phyloP scores from a whole-genome alignment of 2,329 filamentous ascomycete genomes.

The Celoporthe dispersa region DNA sequence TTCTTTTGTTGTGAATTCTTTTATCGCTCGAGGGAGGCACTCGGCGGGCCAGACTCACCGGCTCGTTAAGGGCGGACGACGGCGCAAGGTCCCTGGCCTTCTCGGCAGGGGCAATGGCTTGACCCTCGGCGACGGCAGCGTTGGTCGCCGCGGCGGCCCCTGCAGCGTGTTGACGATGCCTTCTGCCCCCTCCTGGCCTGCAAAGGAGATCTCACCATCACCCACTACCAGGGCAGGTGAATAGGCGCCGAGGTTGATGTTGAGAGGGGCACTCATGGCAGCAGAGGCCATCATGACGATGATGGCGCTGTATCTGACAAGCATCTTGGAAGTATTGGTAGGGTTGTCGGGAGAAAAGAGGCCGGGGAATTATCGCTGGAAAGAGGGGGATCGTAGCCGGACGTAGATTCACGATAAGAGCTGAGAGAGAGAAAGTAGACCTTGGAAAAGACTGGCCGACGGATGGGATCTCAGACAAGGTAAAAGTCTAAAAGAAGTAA shows the following conservation, averaged over 20 bases:
- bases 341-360: no score
- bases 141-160: constrained; percentile 49
- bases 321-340: constrained; percentile 22
- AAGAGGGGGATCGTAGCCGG: neutral
- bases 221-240: constrained; percentile 57
- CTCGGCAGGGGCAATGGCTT: constrained; percentile 21
- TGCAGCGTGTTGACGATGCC: constrained; percentile 50
- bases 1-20: no score
- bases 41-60: constrained; percentile 22
- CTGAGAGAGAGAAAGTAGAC: neutral
- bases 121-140: constrained; percentile 26
- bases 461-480: constrained; percentile 6
- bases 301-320: constrained; percentile 20
- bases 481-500: neutral
- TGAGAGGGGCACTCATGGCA: constrained; percentile 49
- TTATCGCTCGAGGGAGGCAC: no score
- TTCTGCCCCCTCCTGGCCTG: constrained; percentile 45
- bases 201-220: constrained; percentile 57
- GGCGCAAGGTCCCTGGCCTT: constrained; percentile 11
- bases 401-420: constrained; percentile 13
- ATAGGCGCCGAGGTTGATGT: constrained; percentile 57
- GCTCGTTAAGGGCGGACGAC: constrained; percentile 24
- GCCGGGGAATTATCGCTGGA: neutral
- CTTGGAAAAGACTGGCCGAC: neutral
- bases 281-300: constrained; percentile 27